Evolutionary conservation across 2,329 filamentous ascomycete species (phyloP), one percentile per base, ranked within the genome.

Genomic region (Claviceps sorghi): DNA sequence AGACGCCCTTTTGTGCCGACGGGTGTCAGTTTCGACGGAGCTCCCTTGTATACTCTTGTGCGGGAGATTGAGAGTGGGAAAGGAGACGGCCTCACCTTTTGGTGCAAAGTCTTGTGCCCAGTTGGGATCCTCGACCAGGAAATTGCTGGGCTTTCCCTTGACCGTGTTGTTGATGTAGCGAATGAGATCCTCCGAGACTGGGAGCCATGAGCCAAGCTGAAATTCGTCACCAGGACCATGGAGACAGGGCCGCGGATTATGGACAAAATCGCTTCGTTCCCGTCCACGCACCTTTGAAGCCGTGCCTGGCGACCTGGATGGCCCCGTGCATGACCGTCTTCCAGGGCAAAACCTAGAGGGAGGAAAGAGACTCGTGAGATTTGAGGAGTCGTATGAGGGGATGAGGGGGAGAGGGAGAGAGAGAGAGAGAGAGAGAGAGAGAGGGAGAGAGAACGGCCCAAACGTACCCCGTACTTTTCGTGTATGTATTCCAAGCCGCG

Each of bases 91-190:
- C 56, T 19, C 53, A 71, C 73, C 91, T 55, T 90, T 82, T 0
- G 88, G 88, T 2, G 88, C 89, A 69, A 96, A 96, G 63, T 96
- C 91, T 48, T 86, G 66, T 0, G 90, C 88, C 84, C 88, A 97
- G 3, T 80, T 78, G 0, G 84, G 82, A 53, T 96, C 81, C 3
- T 85, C 74, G 0, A 82, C 71, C 0, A 96, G 69, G 60, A 95
- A 95, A 58, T 88, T 71, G 8, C 21, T 48, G 3, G 55, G 38
- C 13, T 49, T 45, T 4, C 54, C 52, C 7, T 57, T 50, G 29
- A 70, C 60, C 9, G 76, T 77, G 3, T 64, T 71, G 0, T 72
- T 63, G 78, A 95, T 91, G 61, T 91, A 91, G 9, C 72, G 74
- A 22, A 88, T 75, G 22, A 90, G 70, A 63, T 97, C 91, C 52